Conservation (phyloP, 2,329 filamentous ascomycete genomes). For the Cordyceps cateniannulata region DNA sequence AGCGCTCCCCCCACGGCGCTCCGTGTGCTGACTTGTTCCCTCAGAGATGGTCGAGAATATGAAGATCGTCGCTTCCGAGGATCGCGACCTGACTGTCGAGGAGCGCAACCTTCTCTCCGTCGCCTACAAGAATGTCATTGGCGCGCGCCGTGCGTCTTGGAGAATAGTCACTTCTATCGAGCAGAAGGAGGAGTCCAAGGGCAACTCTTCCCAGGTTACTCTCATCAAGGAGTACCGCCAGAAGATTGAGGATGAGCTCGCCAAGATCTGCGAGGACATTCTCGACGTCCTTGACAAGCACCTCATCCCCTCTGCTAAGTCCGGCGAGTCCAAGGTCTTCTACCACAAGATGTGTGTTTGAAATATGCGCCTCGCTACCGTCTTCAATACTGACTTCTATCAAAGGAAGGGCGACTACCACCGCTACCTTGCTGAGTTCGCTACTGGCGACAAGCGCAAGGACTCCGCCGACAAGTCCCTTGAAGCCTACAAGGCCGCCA, state of each 20-base stretch:
- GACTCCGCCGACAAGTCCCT: constrained; percentile 87
- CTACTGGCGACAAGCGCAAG: constrained; percentile 91
- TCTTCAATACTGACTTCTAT: constrained; percentile 3
- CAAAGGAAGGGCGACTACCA: constrained; percentile 98
- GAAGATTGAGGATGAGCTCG: constrained; percentile 96
- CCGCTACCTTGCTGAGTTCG: constrained; percentile 97
- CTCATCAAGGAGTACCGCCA: constrained; percentile 97
- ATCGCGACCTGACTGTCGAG: constrained; percentile 79
- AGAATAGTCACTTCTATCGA: constrained; percentile 98
- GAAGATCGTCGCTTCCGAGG: constrained; percentile 92
- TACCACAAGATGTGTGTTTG: constrained; percentile 90
- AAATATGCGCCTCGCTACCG: neutral
- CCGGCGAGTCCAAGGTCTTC: constrained; percentile 97
- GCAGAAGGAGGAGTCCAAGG: constrained; percentile 99
- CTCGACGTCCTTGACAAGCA: constrained; percentile 90
- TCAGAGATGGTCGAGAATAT: constrained; percentile 99
- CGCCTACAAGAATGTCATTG: constrained; percentile 99
- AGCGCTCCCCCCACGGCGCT: neutral
- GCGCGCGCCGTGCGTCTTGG: constrained; percentile 93
- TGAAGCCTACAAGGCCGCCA: constrained; percentile 95
- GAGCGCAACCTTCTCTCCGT: constrained; percentile 96
- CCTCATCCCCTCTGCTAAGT: constrained; percentile 89
- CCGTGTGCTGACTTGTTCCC: constrained; percentile 21
- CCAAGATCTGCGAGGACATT: constrained; percentile 97
- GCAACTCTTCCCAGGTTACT: constrained; percentile 81